Percentiles rank a stretch among this genome's conserved stretches.
Evolutionary conservation across 371 early-diverging fungal genomes (phyloP).

Genomic region (Gilbertella persicaria): DNA sequence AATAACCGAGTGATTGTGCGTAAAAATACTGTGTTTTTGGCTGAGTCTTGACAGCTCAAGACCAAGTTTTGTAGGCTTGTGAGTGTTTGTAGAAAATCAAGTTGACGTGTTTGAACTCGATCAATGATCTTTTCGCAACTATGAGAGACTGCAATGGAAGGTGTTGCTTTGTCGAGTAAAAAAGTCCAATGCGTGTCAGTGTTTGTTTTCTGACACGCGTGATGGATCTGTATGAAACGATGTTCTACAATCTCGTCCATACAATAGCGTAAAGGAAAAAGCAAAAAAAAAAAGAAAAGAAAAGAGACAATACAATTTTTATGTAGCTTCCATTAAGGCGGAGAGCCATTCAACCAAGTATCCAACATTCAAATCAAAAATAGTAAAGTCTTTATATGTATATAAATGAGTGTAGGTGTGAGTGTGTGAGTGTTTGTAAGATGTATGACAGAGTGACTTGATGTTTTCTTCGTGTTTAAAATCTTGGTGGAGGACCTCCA

Average conservation of each 20-base stretch:
- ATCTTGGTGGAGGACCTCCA: constrained; percentile 32
- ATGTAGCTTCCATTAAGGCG: too few relatives aligned
- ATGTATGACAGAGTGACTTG: too few relatives aligned
- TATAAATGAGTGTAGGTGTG: too few relatives aligned
- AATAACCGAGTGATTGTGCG: constrained; percentile 26
- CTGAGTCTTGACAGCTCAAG: constrained; percentile 13
- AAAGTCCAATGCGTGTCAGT: constrained; percentile 22
- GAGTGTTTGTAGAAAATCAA: constrained; percentile 14
- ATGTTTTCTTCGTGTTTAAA: too few relatives aligned
- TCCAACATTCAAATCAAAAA: too few relatives aligned
- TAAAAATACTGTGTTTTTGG: constrained; percentile 27
- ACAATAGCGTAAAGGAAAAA: background rate
- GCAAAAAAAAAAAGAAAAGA: too few relatives aligned
- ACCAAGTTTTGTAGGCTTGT: constrained; percentile 33
- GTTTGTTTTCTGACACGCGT: constrained; percentile 13
- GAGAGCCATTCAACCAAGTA: too few relatives aligned
- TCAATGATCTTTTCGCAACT: constrained; percentile 33
- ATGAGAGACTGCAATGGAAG: constrained; percentile 40
- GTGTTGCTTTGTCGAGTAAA: constrained; percentile 10
- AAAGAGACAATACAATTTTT: too few relatives aligned
- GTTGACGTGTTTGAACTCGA: constrained; percentile 7
- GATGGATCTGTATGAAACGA: constrained; percentile 43
- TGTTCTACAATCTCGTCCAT: constrained; percentile 21
- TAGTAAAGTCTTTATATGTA: too few relatives aligned
- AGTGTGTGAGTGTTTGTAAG: background rate